A percentile compares a stretch with the other conserved stretches of the same genome.
phyloP scores from a whole-genome alignment of 768 basidiomycete species.

The Lentinula aciculospora region DNA sequence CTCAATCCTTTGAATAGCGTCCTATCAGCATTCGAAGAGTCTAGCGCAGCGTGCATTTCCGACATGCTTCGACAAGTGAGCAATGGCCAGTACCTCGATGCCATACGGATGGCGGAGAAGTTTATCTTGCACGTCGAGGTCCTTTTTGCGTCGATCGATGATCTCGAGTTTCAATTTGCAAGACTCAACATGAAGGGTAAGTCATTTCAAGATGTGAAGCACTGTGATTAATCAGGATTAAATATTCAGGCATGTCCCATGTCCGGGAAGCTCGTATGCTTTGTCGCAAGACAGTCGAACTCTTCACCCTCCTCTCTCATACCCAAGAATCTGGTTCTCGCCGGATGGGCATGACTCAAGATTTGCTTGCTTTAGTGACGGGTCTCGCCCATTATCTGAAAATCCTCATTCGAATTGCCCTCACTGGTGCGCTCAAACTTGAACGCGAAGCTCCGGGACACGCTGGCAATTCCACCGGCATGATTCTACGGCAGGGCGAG shows the following conservation, averaged over 20 bases:
- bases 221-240: constrained; percentile 8
- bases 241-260: constrained; percentile 83
- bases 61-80: constrained; percentile 98
- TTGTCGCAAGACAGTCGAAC: constrained; percentile 97
- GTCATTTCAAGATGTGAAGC: constrained; percentile 15
- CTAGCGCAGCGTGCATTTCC: constrained; percentile 97
- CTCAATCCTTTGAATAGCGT: constrained; percentile 44
- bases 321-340: constrained; percentile 90
- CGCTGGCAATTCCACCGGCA: constrained; percentile 32
- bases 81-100: constrained; percentile 92
- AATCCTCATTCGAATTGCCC: constrained; percentile 95
- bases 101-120: constrained; percentile 96
- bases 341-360: constrained; percentile 95
- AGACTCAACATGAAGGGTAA: constrained; percentile 79
- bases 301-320: constrained; percentile 93
- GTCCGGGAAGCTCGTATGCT: constrained; percentile 97
- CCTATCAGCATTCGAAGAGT: constrained; percentile 96
- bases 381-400: constrained; percentile 99
- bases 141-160: constrained; percentile 94
- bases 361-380: constrained; percentile 93
- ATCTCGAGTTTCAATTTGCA: constrained; percentile 86
- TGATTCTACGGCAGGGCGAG: constrained; percentile 33
- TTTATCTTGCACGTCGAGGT: constrained; percentile 99
- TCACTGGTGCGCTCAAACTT: constrained; percentile 92
- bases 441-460: constrained; percentile 61